Base-by-base conservation (phyloP, 2,329 filamentous ascomycete genomes). In the Stachybotrys chartarum region DNA sequence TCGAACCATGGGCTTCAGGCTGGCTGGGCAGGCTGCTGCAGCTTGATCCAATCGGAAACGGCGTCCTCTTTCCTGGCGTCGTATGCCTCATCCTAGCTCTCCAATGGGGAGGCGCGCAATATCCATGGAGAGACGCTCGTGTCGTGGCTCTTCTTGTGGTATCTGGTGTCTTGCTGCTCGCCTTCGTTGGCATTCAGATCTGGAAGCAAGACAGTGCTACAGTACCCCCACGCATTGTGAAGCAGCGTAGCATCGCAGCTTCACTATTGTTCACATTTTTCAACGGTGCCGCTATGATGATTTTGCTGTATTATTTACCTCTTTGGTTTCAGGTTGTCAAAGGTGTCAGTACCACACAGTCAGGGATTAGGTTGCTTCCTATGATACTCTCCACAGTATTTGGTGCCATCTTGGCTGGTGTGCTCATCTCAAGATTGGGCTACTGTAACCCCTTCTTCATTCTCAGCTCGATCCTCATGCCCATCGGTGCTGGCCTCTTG, bases 281-380 rank as follows among this genome's bases (percentile, higher is more conserved):
- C 24, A 45, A 64, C 14, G 68, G 69, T 1, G 63, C 70, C 1
- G 59, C 69, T 55, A 61, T 66, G 53, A 65, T 57, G 55, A 53
- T 64, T 3, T 47, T 60, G 60, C 68, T 73, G 5, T 77, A 77
- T 63, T 79, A 72, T 60, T 65, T 81, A 5, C 76, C 78, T 11
- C 70, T 80, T 54, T 82, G 77, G 75, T 80, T 79, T 63, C 77
- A 79, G 57, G 74, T 73, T 11, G 72, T 78, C 50, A 65, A 74
- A 53, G 75, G 66, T 8, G 56, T 59, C 17, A 59, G 63, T 2
- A 66, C 68, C 17, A 57, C 69, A 1, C 46, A 66, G 3, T 65
- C 65, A 0, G 67, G 68, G n/a, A 64, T 69, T 42, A 61, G 61
- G 14, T 57, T 64, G 14, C 57, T 71, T 4, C 64, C 68, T 3